These are phyloP conservation scores for Podaxis pistillaris DNA, from an alignment of 768 basidiomycete species.

Conservation along the genomic window DNA sequence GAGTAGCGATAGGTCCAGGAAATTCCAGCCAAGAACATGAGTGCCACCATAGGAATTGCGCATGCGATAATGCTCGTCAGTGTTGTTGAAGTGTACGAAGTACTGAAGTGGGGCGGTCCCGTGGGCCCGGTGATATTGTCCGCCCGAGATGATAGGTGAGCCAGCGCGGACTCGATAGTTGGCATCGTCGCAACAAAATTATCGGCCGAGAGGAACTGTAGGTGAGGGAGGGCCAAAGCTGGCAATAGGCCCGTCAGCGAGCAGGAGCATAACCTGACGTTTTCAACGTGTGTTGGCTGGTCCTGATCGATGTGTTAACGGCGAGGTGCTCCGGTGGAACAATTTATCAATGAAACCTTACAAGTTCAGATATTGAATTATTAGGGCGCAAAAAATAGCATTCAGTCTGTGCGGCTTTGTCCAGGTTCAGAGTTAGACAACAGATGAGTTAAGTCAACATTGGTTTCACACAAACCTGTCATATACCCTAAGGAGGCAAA, in stretches of 20 bases:
- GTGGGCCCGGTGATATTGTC: neutral
- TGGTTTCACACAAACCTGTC: too few relatives aligned
- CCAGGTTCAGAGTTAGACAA: too few relatives aligned
- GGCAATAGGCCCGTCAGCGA: neutral
- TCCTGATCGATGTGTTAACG: neutral
- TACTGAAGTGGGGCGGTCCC: constrained; percentile 13
- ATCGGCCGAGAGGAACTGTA: neutral
- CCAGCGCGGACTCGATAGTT: neutral
- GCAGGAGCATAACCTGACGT: neutral
- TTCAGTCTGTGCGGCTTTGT: too few relatives aligned
- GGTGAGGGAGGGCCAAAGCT: neutral
- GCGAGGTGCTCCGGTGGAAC: neutral
- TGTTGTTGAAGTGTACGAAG: constrained; percentile 32
- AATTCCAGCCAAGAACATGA: constrained; percentile 50
- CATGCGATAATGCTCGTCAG: constrained; percentile 35
- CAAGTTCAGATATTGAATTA: too few relatives aligned
- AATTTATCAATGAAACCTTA: neutral
- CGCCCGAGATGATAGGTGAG: neutral
- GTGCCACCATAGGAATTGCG: constrained; percentile 31
- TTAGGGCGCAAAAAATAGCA: too few relatives aligned
- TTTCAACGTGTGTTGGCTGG: constrained; percentile 5
- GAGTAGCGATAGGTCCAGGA: constrained; percentile 50
- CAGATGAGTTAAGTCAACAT: too few relatives aligned
- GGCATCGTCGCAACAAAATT: neutral
- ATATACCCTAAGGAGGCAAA: too few relatives aligned